phyloP scores from a whole-genome alignment of 306 rosid genomes.

The Rosa chinensis region DNA sequence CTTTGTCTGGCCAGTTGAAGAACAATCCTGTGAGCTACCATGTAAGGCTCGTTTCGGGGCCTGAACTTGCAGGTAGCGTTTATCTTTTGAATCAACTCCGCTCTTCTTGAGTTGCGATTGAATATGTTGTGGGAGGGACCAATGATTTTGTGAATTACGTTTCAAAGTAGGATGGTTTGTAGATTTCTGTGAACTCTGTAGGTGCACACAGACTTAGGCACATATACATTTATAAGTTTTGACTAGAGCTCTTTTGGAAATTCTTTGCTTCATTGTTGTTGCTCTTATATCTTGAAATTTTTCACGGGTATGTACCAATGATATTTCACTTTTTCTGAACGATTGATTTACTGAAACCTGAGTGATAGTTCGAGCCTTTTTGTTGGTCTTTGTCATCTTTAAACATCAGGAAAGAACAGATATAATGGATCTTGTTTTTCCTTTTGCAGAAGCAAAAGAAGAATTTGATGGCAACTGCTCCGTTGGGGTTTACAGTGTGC shows the following conservation, averaged over 20 bases:
- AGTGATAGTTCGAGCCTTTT: background rate
- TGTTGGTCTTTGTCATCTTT: background rate
- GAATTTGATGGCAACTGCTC: conserved; percentile 85
- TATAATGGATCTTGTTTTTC: conserved; percentile 18
- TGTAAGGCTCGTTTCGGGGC: conserved; percentile 68
- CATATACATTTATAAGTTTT: background rate
- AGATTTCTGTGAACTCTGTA: background rate
- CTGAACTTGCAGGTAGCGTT: conserved; percentile 69
- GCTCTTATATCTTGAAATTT: background rate
- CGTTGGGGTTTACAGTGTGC: conserved; percentile 89
- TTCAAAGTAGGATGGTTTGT: background rate
- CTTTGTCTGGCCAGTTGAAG: conserved; percentile 91
- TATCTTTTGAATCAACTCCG: background rate
- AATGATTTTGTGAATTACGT: background rate
- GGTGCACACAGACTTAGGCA: background rate
- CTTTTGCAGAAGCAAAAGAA: conserved; percentile 73
- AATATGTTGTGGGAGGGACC: background rate
- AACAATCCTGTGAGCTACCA: conserved; percentile 57
- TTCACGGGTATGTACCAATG: background rate
- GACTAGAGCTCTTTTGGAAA: background rate
- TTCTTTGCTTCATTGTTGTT: background rate
- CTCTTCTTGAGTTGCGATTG: background rate
- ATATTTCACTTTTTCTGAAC: background rate
- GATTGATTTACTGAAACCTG: background rate
- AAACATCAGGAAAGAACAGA: conserved; percentile 21